Conservation (phyloP, 176 grass and related monocot species). For the Triticum dicoccoides region DNA sequence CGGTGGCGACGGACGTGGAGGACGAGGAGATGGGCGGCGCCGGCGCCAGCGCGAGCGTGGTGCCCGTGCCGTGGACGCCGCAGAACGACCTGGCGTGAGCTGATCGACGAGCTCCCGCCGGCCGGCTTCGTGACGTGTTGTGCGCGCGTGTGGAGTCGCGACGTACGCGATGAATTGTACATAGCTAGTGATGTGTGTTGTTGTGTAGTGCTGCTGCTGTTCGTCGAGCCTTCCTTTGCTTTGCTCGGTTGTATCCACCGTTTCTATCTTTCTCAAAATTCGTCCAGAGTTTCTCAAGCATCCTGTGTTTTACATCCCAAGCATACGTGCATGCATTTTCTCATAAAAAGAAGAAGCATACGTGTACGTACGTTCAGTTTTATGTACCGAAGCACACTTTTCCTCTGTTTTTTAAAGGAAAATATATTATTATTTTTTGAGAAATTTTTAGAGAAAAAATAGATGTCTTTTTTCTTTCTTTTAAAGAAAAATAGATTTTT, state of each 20-base stretch:
- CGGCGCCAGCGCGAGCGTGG: not conserved
- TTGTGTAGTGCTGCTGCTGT: not conserved
- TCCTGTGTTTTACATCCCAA: too few species aligned
- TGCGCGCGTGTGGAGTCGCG: not conserved
- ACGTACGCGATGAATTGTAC: not conserved
- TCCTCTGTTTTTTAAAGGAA: too few species aligned
- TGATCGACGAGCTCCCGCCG: not conserved
- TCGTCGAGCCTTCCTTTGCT: not conserved
- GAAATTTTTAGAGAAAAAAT: too few species aligned
- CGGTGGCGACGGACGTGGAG: slow-evolving; percentile 33
- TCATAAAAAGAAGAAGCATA: too few species aligned
- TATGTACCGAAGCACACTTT: too few species aligned
- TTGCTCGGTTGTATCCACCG: not conserved
- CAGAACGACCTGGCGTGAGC: not conserved
- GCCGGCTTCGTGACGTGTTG: too few species aligned
- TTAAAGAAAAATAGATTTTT: too few species aligned
- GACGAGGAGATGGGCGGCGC: slow-evolving; percentile 17
- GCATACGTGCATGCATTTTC: too few species aligned
- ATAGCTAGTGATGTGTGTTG: not conserved
- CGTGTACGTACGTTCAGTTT: too few species aligned
- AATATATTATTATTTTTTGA: too few species aligned
- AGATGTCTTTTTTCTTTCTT: too few species aligned
- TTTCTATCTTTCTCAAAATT: not conserved
- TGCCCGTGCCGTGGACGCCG: not conserved
- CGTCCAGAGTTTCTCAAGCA: too few species aligned